phyloP scores from a whole-genome alignment of 352 stramenopile genomes.

The Phytophthora meadii region DNA sequence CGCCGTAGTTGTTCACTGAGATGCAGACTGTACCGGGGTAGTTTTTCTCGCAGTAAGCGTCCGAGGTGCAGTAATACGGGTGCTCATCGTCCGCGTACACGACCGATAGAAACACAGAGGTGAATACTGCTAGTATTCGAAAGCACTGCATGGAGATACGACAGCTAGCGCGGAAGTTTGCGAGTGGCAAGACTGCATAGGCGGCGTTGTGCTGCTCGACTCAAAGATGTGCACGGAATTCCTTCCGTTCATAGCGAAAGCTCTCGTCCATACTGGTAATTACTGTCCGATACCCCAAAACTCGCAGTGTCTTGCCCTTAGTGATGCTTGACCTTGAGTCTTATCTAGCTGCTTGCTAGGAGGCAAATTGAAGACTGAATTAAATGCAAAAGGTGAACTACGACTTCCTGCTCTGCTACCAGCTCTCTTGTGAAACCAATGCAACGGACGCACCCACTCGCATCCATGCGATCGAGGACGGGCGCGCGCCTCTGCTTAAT shows the following conservation, averaged over 20 bases:
- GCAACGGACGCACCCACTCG: too few relatives aligned
- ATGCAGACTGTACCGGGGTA: constrained; percentile 82
- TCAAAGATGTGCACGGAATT: constrained; percentile 20
- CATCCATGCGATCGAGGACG: too few relatives aligned
- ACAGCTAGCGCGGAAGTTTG: neutral
- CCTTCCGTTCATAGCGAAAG: constrained; percentile 6
- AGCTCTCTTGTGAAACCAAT: too few relatives aligned
- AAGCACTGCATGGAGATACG: constrained; percentile 47
- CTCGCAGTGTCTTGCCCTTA: too few relatives aligned
- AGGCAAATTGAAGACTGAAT: too few relatives aligned
- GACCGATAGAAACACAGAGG: constrained; percentile 33
- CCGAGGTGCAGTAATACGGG: constrained; percentile 66
- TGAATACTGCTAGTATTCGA: constrained; percentile 40
- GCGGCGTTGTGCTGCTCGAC: constrained; percentile 16
- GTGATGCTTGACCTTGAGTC: too few relatives aligned
- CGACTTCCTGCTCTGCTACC: too few relatives aligned
- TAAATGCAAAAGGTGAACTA: too few relatives aligned
- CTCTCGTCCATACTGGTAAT: neutral
- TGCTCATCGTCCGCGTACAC: constrained; percentile 36
- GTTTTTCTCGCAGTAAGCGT: constrained; percentile 73
- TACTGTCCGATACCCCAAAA: constrained; percentile 12
- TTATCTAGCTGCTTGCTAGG: too few relatives aligned
- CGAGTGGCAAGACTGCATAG: neutral
- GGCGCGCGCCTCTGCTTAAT: too few relatives aligned
- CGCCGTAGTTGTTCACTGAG: constrained; percentile 77